Evolutionary conservation across 163 green algal genomes (phyloP), one percentile per base, ranked within the genome.

Genomic region (Picocystis sp.): DNA sequence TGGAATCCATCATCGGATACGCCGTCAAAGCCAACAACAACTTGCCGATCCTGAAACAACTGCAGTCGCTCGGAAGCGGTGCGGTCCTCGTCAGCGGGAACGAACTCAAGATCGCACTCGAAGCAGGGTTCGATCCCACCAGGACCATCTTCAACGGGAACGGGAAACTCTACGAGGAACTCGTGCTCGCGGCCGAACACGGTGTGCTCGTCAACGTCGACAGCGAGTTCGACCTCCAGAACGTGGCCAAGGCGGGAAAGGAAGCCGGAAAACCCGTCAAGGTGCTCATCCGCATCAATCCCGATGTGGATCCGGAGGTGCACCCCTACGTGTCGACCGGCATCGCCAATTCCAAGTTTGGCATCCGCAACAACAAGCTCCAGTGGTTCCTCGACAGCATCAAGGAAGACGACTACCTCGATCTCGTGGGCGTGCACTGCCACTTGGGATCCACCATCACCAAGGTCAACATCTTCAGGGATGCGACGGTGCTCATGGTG

Each of bases 1-100:
- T 97, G 43, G 68, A 84, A 43, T 76, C 63, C 38, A 87, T 96
- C 60, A 83, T 95, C 22, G 87, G 88, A 23, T 97, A 97, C 62
- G 88, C 88, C 0, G 74, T 97, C 49, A 96, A 96, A 73, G 79
- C 81, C 45, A 95, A 95, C 77, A 95, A 95, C 75, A 92, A 92
- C 65, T 51, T 92, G 47, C 62, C 71, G n/a, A 81, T 94, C 53
- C 63, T 72, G 50, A 47, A 75, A 50, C 49, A 63, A 23, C 63
- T 85, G 49, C 63, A 71, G 23, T 44, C 64, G 47, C 67, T 87
- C 47, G 88, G 88, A 52, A 76, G 62, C 45, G 84, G 88, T 19
- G 88, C 84, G 0, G 87, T 96, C 53, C 79, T 97, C 42, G 84
- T 94, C 12, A 86, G 71, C 12, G 84, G 84, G 49, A 92, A 92